A percentile compares a stretch with the other conserved stretches of the same genome.
Conservation (phyloP, 441 rosid species). For the Daphne laureola region DNA sequence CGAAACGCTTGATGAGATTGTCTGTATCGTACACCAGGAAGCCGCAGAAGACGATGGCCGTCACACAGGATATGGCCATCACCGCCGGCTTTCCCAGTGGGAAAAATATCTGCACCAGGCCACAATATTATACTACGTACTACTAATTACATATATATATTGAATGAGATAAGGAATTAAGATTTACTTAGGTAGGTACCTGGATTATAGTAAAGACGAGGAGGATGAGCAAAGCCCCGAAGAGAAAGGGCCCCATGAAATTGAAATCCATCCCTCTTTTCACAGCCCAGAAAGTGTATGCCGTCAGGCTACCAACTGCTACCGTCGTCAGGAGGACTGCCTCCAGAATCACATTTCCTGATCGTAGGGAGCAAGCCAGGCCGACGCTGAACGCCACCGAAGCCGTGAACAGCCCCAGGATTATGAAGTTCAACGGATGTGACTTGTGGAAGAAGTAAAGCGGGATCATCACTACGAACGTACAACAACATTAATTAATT, state of each 20-base stretch:
- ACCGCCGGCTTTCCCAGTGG: constrained; percentile 30
- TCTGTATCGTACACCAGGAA: constrained; percentile 64
- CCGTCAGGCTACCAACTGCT: constrained; percentile 30
- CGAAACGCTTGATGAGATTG: constrained; percentile 60
- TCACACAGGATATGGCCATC: constrained; percentile 32
- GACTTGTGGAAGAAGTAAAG: constrained; percentile 15
- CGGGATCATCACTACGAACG: constrained; percentile 26
- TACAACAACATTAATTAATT: constrained; percentile 5
- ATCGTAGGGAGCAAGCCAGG: constrained; percentile 24
- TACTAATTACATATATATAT: neutral
- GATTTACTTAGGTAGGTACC: too few relatives aligned
- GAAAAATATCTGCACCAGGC: constrained; percentile 24
- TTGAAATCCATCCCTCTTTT: constrained; percentile 37
- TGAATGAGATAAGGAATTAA: too few relatives aligned
- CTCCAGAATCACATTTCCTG: constrained; percentile 31
- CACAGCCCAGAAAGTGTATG: constrained; percentile 43
- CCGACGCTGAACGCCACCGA: constrained; percentile 25
- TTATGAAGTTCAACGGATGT: constrained; percentile 28
- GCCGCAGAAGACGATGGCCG: constrained; percentile 51
- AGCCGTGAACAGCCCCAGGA: constrained; percentile 28
- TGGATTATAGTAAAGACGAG: constrained; percentile 23
- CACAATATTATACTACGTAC: neutral
- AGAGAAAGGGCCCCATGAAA: constrained; percentile 39
- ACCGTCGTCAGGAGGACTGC: constrained; percentile 31
- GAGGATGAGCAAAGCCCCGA: constrained; percentile 21